Evolutionary conservation across 257 asterid species (phyloP).

Genomic region (Oldenlandia corymbosa): DNA sequence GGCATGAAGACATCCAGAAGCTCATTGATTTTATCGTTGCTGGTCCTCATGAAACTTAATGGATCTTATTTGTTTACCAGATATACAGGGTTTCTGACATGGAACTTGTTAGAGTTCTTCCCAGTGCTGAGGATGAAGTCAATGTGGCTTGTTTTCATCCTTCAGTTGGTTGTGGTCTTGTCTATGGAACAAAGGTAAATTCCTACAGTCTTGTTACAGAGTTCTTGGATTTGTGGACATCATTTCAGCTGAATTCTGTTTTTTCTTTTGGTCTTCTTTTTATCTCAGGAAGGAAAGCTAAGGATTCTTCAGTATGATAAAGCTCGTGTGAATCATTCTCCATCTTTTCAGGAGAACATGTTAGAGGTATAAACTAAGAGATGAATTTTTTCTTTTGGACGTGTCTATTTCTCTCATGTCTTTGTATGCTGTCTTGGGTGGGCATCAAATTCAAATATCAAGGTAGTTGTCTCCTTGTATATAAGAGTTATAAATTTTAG

Average conservation of each 20-base stretch:
- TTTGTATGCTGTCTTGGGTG: neutral
- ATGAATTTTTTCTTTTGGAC: neutral
- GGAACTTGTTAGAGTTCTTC: slow-evolving; percentile 96
- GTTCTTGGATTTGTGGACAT: slow-evolving; percentile 2
- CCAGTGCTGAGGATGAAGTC: slow-evolving; percentile 98
- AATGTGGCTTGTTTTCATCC: slow-evolving; percentile 98
- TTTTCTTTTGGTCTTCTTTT: slow-evolving; percentile 4
- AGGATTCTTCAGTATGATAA: slow-evolving; percentile 72
- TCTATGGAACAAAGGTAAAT: slow-evolving; percentile 90
- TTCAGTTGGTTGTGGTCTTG: slow-evolving; percentile 90
- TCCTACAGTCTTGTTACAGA: neutral
- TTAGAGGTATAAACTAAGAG: slow-evolving; percentile 49
- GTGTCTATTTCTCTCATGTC: no score
- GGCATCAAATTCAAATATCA: no score
- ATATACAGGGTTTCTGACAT: slow-evolving; percentile 84
- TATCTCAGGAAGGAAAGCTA: slow-evolving; percentile 87
- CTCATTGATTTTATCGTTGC: neutral
- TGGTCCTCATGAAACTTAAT: slow-evolving; percentile 12
- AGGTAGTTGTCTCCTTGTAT: neutral
- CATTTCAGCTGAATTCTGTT: slow-evolving; percentile 6
- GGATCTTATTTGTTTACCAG: slow-evolving; percentile 31
- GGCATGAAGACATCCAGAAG: neutral
- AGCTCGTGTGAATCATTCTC: slow-evolving; percentile 40
- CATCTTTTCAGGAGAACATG: slow-evolving; percentile 54
- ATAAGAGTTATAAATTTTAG: neutral